Evolutionary conservation across 2,329 filamentous ascomycete species (phyloP).

Genomic region (Orbilia ellipsospora): DNA sequence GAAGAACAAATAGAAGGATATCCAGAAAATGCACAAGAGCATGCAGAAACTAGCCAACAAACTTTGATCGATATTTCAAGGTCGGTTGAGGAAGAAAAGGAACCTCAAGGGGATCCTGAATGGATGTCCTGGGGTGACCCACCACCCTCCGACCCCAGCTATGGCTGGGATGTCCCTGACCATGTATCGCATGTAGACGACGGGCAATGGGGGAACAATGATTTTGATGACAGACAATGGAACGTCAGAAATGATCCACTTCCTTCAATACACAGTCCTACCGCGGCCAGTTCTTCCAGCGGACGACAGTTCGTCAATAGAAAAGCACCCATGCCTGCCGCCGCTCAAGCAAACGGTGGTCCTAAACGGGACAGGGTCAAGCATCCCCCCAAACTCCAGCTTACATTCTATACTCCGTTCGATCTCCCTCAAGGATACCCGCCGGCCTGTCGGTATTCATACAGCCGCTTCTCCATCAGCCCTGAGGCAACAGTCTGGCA

Average conservation of each 20-base stretch:
- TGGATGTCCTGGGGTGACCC: conserved; percentile 35
- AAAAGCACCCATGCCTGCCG: conserved; percentile 2
- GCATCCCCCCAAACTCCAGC: conserved; percentile 39
- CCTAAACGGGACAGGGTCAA: conserved; percentile 27
- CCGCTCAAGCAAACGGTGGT: conserved; percentile 2
- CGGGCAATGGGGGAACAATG: conserved; percentile 6
- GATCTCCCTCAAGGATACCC: conserved; percentile 36
- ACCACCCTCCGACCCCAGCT: background rate
- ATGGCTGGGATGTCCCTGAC: conserved; percentile 22
- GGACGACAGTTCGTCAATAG: background rate
- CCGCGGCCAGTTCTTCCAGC: background rate
- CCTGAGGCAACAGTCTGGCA: conserved; percentile 20
- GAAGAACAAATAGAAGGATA: no score
- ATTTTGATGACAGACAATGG: conserved; percentile 1
- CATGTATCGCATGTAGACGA: conserved; percentile 16
- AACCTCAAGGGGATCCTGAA: conserved; percentile 30
- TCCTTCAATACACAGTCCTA: no score
- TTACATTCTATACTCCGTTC: conserved; percentile 41
- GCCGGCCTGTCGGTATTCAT: conserved; percentile 18
- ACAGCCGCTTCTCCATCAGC: conserved; percentile 34
- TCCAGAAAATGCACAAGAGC: no score
- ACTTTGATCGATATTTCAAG: background rate
- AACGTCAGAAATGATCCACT: no score
- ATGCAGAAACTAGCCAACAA: no score
- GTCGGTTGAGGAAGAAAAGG: background rate